A percentile compares a stretch with the other conserved stretches of the same genome.
phyloP scores from a whole-genome alignment of 2,329 filamentous ascomycete genomes.

The Dothidotthia symphoricarpi region DNA sequence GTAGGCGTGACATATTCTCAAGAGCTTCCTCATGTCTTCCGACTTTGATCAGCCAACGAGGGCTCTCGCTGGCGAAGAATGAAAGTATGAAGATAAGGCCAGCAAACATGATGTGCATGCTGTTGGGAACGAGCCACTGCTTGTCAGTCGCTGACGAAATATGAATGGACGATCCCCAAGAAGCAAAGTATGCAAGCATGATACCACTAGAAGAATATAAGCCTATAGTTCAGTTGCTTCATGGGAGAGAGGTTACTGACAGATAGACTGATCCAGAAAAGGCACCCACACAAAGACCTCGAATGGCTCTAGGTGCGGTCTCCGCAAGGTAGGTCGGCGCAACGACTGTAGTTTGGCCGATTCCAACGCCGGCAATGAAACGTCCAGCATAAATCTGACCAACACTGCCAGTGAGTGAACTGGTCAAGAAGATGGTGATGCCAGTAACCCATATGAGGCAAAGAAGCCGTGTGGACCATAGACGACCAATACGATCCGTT shows the following conservation, averaged over 20 bases:
- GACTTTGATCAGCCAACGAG: slow-evolving; percentile 67
- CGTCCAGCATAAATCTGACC: slow-evolving; percentile 62
- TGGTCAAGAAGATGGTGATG: slow-evolving; percentile 44
- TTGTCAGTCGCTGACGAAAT: slow-evolving; percentile 47
- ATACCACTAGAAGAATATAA: slow-evolving; percentile 54
- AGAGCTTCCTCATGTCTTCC: slow-evolving; percentile 60
- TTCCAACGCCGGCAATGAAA: slow-evolving; percentile 65
- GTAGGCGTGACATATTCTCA: slow-evolving; percentile 57
- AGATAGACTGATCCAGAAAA: slow-evolving; percentile 72
- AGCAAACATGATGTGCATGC: slow-evolving; percentile 75
- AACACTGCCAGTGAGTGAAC: slow-evolving; percentile 37
- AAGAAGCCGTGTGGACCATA: slow-evolving; percentile 46
- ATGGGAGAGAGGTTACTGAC: slow-evolving; percentile 5
- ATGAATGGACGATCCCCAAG: slow-evolving; percentile 53
- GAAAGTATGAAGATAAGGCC: slow-evolving; percentile 68
- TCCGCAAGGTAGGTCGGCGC: slow-evolving; percentile 72
- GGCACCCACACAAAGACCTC: slow-evolving; percentile 70
- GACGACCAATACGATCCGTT: slow-evolving; percentile 46
- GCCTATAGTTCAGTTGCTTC: neutral
- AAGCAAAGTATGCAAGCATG: slow-evolving; percentile 75
- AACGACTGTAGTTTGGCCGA: slow-evolving; percentile 66
- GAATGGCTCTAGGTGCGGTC: slow-evolving; percentile 65
- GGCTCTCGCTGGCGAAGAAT: slow-evolving; percentile 68
- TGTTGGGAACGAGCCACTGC: slow-evolving; percentile 65
- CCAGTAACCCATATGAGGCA: slow-evolving; percentile 44